Evolutionary conservation across 2,329 filamentous ascomycete genomes (phyloP).

Genomic region (Lecanicillium sp.): DNA sequence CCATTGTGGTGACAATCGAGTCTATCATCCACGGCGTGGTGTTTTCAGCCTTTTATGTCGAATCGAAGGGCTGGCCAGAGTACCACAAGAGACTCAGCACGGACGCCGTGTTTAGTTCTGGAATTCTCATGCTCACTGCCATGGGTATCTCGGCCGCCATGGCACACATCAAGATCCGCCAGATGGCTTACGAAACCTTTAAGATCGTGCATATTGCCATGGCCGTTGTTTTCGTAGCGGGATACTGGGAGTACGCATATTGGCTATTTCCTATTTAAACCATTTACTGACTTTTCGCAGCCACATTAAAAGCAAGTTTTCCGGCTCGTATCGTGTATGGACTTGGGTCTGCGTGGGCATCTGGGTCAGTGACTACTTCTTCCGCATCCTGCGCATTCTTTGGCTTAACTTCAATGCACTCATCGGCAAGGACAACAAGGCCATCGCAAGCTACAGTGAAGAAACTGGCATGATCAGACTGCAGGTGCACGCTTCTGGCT

Average conservation of each 20-base stretch:
- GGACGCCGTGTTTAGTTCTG: slow-evolving; percentile 1
- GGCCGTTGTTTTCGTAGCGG: slow-evolving; percentile 38
- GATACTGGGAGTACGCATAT: slow-evolving; percentile 38
- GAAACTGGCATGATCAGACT: slow-evolving; percentile 31
- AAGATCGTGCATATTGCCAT: slow-evolving; percentile 39
- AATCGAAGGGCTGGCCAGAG: slow-evolving; percentile 15
- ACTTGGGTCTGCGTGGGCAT: slow-evolving; percentile 36
- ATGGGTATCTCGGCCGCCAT: slow-evolving; percentile 11
- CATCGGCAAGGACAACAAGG: slow-evolving; percentile 26
- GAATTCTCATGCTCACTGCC: slow-evolving; percentile 9
- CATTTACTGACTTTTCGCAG: slow-evolving; percentile 9
- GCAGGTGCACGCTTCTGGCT: slow-evolving; percentile 25
- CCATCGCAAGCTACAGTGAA: slow-evolving; percentile 27
- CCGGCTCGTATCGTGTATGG: slow-evolving; percentile 18
- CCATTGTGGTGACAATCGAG: slow-evolving; percentile 50
- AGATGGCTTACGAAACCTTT: slow-evolving; percentile 37
- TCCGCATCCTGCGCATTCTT: slow-evolving; percentile 34
- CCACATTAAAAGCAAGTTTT: slow-evolving; percentile 17
- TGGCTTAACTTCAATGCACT: slow-evolving; percentile 25
- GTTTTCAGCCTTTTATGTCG: slow-evolving; percentile 18
- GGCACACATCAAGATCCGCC: slow-evolving; percentile 15
- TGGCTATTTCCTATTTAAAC: not conserved
- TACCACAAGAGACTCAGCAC: not conserved
- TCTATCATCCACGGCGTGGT: slow-evolving; percentile 44
- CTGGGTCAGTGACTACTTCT: slow-evolving; percentile 39